phyloP scores from a whole-genome alignment of 2,329 filamentous ascomycete genomes.

The Scedosporium apiospermum region DNA sequence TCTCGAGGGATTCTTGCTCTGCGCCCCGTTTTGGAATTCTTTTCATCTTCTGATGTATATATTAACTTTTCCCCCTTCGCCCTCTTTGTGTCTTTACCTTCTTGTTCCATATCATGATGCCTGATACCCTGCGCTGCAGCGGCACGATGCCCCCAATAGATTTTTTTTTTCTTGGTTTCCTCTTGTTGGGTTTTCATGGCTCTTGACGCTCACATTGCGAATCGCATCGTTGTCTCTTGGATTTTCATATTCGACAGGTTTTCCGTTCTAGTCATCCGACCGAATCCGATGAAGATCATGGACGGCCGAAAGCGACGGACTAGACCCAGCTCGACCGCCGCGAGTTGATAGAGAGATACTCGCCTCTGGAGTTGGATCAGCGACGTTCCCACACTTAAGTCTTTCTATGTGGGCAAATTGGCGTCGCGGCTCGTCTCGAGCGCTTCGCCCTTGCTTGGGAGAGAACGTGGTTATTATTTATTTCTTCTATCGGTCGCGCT shows the following conservation, averaged over 20 bases:
- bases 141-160: slow-evolving; percentile 3
- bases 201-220: background rate
- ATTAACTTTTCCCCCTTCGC: background rate
- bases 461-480: background rate
- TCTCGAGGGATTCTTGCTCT: background rate
- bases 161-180: background rate
- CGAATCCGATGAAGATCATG: too few relatives aligned
- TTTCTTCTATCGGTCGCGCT: background rate
- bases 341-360: too few relatives aligned
- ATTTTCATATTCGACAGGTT: background rate
- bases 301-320: too few relatives aligned
- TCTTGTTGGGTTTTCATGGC: background rate
- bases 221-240: background rate
- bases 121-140: slow-evolving; percentile 6
- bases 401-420: too few relatives aligned
- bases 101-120: background rate
- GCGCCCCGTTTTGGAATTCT: background rate
- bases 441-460: too few relatives aligned
- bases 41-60: background rate
- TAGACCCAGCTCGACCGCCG: too few relatives aligned
- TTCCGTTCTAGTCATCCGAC: too few relatives aligned
- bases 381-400: too few relatives aligned
- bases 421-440: too few relatives aligned
- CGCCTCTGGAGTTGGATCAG: too few relatives aligned
- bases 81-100: background rate